Percentiles rank a stretch among this genome's conserved stretches.
phyloP scores from a whole-genome alignment of 208 protist species.

The Giardia muris region DNA sequence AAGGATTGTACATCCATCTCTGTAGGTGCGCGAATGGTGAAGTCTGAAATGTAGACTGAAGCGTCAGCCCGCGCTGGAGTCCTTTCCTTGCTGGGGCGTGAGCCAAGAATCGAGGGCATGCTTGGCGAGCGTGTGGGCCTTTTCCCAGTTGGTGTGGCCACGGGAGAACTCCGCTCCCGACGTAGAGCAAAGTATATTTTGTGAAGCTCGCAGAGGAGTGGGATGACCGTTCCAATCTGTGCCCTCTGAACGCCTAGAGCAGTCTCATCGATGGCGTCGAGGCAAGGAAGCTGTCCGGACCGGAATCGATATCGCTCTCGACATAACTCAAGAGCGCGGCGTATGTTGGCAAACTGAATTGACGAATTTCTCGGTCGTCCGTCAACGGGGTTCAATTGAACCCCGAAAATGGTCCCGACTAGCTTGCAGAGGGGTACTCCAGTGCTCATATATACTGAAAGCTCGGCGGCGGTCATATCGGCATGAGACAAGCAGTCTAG shows the following conservation, averaged over 20 bases:
- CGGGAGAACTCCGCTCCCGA: background rate
- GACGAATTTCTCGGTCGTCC: background rate
- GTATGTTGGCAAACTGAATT: background rate
- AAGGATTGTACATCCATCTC: background rate
- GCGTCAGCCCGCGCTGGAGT: background rate
- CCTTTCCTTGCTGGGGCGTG: background rate
- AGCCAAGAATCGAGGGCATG: background rate
- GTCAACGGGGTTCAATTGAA: background rate
- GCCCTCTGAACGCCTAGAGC: background rate
- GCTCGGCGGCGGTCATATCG: background rate
- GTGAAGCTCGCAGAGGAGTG: background rate
- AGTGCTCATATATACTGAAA: background rate
- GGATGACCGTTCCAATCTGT: background rate
- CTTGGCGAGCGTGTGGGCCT: background rate
- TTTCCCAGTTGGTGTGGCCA: background rate
- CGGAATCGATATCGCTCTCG: background rate
- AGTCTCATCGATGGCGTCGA: background rate
- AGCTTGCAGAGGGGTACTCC: background rate
- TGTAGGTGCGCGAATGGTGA: background rate
- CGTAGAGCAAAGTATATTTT: background rate
- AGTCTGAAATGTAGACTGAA: conserved; percentile 2
- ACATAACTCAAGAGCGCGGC: background rate
- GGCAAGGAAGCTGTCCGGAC: background rate
- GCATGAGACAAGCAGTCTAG: background rate
- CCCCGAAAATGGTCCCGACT: background rate